Conservation (phyloP, 2,329 filamentous ascomycete genomes). For the Reticulascus tulasneorum region DNA sequence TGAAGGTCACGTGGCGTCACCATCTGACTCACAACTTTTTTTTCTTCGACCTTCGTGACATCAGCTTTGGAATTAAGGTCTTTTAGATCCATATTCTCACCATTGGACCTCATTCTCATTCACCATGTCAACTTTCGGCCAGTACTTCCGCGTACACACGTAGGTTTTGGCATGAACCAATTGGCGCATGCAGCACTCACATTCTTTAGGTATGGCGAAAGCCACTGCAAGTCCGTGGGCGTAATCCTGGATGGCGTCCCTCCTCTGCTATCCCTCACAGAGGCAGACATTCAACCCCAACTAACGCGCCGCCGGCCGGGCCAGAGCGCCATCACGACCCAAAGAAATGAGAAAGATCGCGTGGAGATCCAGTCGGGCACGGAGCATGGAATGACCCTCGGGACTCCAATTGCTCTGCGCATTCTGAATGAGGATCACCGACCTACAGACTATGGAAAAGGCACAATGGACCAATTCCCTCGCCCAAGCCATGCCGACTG, state of each 20-base stretch:
- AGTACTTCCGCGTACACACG: conserved; percentile 78
- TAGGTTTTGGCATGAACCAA: conserved; percentile 41
- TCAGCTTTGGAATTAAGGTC: too few species aligned
- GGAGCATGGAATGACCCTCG: conserved; percentile 84
- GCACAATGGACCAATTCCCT: conserved; percentile 88
- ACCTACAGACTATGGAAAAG: conserved; percentile 84
- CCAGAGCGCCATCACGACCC: conserved; percentile 85
- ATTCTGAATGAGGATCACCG: conserved; percentile 92
- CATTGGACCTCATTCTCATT: too few species aligned
- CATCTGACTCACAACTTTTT: too few species aligned
- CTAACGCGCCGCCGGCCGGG: conserved; percentile 87
- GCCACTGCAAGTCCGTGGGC: conserved; percentile 87
- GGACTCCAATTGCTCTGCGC: conserved; percentile 83
- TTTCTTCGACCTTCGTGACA: too few species aligned
- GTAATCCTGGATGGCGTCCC: conserved; percentile 94
- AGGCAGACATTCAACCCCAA: conserved; percentile 88
- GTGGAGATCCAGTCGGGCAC: conserved; percentile 92
- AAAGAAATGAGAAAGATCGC: conserved; percentile 85
- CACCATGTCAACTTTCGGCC: conserved; percentile 86
- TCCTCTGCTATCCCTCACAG: conserved; percentile 79
- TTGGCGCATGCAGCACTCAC: conserved; percentile 11
- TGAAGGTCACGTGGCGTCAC: too few species aligned
- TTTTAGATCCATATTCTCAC: too few species aligned
- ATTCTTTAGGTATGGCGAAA: conserved; percentile 52
- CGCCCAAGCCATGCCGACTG: conserved; percentile 92